A percentile compares a stretch with the other conserved stretches of the same genome.
phyloP scores from a whole-genome alignment of 1,139 yeast genomes.

The Scheffersomyces cryptocercus region DNA sequence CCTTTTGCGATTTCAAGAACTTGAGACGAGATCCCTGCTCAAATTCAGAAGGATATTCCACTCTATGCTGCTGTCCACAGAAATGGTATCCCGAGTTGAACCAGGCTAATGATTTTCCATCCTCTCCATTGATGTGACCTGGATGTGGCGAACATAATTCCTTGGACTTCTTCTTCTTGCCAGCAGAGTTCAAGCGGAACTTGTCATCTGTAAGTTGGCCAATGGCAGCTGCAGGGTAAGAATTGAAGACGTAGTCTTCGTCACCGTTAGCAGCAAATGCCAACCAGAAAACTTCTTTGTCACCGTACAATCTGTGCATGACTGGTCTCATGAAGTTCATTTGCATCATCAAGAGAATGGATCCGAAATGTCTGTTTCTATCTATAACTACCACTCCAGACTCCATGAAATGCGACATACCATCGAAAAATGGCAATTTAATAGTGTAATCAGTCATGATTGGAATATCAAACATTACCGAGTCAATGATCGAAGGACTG shows the following conservation, averaged over 20 bases:
- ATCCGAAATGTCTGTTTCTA: slow-evolving; percentile 28
- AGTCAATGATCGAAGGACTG: slow-evolving; percentile 31
- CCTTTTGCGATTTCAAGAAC: slow-evolving; percentile 16
- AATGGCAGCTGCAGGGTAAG: slow-evolving; percentile 29
- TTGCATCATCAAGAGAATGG: slow-evolving; percentile 30
- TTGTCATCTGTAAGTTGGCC: slow-evolving; percentile 17
- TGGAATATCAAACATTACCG: slow-evolving; percentile 32
- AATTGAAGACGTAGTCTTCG: slow-evolving; percentile 32
- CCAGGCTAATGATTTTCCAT: slow-evolving; percentile 31
- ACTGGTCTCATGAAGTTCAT: slow-evolving; percentile 28
- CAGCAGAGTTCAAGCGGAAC: neutral
- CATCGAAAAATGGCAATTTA: slow-evolving; percentile 25
- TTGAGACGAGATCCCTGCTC: slow-evolving; percentile 19
- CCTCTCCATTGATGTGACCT: slow-evolving; percentile 38
- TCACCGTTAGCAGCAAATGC: slow-evolving; percentile 36
- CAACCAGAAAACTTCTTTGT: slow-evolving; percentile 37
- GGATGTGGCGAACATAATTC: slow-evolving; percentile 50
- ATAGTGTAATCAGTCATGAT: slow-evolving; percentile 24
- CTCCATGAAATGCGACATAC: slow-evolving; percentile 35
- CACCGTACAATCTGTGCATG: slow-evolving; percentile 29
- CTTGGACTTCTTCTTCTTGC: slow-evolving; percentile 10
- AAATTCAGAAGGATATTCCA: slow-evolving; percentile 27
- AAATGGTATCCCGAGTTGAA: slow-evolving; percentile 35
- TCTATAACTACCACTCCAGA: slow-evolving; percentile 28
- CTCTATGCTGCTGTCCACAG: slow-evolving; percentile 29